Conservation (phyloP, 345 rosid species). For the Eucalyptus curtisii region DNA sequence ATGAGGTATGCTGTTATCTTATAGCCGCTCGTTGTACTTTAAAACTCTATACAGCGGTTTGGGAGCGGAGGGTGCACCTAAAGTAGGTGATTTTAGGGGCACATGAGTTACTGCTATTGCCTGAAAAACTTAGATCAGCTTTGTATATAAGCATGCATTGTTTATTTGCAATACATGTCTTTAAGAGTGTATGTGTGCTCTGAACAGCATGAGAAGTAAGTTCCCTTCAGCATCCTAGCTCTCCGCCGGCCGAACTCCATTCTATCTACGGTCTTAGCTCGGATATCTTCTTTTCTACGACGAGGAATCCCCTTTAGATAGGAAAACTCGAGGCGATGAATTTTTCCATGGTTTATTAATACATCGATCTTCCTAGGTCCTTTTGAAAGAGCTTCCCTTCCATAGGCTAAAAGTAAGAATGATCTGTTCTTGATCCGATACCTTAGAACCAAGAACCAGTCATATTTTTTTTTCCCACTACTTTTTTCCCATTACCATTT, state of each 20-base stretch:
- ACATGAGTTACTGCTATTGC: neutral
- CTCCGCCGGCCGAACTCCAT: neutral
- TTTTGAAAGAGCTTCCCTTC: neutral
- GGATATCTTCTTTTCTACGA: neutral
- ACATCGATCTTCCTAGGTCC: neutral
- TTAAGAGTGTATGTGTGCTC: accelerated
- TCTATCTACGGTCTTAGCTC: neutral
- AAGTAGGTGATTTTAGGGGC: neutral
- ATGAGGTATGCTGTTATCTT: neutral
- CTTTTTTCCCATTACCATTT: too few species aligned
- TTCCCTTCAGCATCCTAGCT: neutral
- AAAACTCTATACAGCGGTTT: neutral
- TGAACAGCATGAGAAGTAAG: neutral
- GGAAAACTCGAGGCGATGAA: neutral
- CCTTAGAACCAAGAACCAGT: accelerated
- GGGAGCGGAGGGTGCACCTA: neutral
- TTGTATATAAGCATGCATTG: neutral
- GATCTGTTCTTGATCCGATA: accelerated
- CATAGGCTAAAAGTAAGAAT: neutral
- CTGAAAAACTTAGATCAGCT: neutral
- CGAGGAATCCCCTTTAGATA: neutral
- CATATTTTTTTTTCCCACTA: too few species aligned
- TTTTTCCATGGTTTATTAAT: neutral
- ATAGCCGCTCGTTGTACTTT: neutral
- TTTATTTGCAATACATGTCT: neutral